Base-by-base conservation (phyloP, 768 basidiomycete genomes). In the Mycena leptocephala region DNA sequence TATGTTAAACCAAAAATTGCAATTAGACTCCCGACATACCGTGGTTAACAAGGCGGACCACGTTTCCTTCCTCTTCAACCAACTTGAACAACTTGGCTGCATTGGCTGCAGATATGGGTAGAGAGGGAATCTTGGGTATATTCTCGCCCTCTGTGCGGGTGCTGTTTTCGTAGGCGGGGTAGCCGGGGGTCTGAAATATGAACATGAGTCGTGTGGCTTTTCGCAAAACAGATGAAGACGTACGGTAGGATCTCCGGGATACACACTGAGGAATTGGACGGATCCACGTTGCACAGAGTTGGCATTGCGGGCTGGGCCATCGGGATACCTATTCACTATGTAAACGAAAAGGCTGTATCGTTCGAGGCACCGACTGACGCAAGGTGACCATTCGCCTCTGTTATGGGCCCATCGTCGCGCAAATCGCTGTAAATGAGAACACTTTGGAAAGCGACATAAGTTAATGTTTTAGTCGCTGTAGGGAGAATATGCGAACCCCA, bases 101-200 rank as follows among this genome's bases (percentile, higher is more conserved):
- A 76, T 94, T 95, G 32, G 87, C 85, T 87, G 92, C 94, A 3
- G 91, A 92, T 72, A 95, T 89, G 0, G 94, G 94, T 16, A 95
- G 80, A 72, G 91, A 92, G 0, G 92, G 91, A 73, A 93, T 93
- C 16, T 79, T 76, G 4, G 92, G 91, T 24, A 89, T 87, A 81
- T 89, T 92, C 48, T 82, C 83, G 33, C 86, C 89, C 0, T 88
- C 86, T 18, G 84, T 86, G 65, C 91, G 88, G 1, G 92, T 92
- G 64, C 89, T 88, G 78, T 94, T 92, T 81, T 90, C 88, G 83
- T 95, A 95, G 5, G 94, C 86, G 7, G 94, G 94, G 71, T 88
- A 87, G 9, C 91, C 92, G 1, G 94, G 94, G 18, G 83, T 83
- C 14, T 78, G 30, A 14, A 26, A 65, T 32, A 22, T 4, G 24